phyloP scores from a whole-genome alignment of 2,329 filamentous ascomycete genomes.

The Claviceps pusilla region DNA sequence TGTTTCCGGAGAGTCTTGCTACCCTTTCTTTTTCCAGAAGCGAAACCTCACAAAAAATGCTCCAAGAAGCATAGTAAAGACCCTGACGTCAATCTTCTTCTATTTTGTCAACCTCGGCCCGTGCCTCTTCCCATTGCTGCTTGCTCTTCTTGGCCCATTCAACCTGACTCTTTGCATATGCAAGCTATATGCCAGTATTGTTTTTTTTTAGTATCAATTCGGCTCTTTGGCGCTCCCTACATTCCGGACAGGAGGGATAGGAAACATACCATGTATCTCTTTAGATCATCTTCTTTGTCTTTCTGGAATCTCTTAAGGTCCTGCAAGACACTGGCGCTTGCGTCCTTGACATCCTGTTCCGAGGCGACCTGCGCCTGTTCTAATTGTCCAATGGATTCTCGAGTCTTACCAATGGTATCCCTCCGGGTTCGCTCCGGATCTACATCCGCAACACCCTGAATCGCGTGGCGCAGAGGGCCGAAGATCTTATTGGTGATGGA shows the following conservation, averaged over 20 bases:
- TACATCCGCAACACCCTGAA: conserved; percentile 90
- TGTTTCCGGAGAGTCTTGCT: not conserved
- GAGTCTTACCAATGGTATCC: conserved; percentile 90
- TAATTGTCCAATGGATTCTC: conserved; percentile 69
- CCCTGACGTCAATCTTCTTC: conserved; percentile 38
- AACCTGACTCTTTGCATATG: conserved; percentile 82
- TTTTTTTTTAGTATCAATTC: conserved; percentile 12
- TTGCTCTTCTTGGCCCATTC: conserved; percentile 86
- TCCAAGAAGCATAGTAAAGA: not conserved
- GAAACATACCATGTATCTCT: conserved; percentile 77
- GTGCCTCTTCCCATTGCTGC: conserved; percentile 85
- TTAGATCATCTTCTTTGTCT: conserved; percentile 90
- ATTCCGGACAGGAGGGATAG: not conserved
- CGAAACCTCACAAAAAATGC: not conserved
- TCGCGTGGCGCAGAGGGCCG: conserved; percentile 83
- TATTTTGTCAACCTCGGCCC: conserved; percentile 77
- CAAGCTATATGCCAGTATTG: conserved; percentile 43
- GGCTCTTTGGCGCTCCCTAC: not conserved
- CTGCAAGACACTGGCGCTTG: conserved; percentile 72
- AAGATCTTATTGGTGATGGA: conserved; percentile 92
- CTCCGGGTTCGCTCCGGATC: conserved; percentile 85
- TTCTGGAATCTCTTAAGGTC: conserved; percentile 85
- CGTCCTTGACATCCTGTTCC: conserved; percentile 84
- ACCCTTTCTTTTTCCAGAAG: not conserved
- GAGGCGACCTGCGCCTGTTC: conserved; percentile 83